Conservation (phyloP, 768 basidiomycete genomes). For the Hypsizygus marmoreus region DNA sequence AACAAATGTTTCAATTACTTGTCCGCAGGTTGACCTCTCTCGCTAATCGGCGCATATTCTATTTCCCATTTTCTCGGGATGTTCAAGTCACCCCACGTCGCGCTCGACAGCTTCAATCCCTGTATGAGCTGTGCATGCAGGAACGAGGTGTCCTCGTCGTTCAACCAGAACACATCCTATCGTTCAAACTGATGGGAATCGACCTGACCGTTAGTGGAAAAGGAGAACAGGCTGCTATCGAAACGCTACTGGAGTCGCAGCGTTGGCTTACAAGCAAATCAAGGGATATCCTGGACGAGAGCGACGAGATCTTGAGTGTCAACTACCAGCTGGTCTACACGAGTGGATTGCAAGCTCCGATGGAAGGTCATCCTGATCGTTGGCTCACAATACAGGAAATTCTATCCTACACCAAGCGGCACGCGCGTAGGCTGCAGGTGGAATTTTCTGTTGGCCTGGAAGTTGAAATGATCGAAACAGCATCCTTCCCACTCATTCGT, state of each 20-base stretch:
- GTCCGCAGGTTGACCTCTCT: constrained; percentile 44
- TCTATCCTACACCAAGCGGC: constrained; percentile 28
- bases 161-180: constrained; percentile 58
- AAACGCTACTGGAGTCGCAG: constrained; percentile 25
- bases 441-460: constrained; percentile 23
- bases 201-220: constrained; percentile 26
- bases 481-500: constrained; percentile 14
- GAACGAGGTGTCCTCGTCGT: constrained; percentile 45
- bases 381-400: constrained; percentile 44
- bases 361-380: constrained; percentile 44
- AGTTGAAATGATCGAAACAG: background rate
- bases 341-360: constrained; percentile 32
- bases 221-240: constrained; percentile 8
- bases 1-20: constrained; percentile 52
- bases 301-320: constrained; percentile 49
- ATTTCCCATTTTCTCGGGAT: constrained; percentile 51
- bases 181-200: constrained; percentile 48
- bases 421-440: constrained; percentile 14
- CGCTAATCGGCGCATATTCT: constrained; percentile 47
- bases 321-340: constrained; percentile 53
- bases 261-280: constrained; percentile 27
- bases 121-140: constrained; percentile 40
- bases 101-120: constrained; percentile 22
- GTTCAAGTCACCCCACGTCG: constrained; percentile 20
- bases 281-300: constrained; percentile 47